Evolutionary conservation across 2,329 filamentous ascomycete species (phyloP).

Genomic region (Penicillium sp.): DNA sequence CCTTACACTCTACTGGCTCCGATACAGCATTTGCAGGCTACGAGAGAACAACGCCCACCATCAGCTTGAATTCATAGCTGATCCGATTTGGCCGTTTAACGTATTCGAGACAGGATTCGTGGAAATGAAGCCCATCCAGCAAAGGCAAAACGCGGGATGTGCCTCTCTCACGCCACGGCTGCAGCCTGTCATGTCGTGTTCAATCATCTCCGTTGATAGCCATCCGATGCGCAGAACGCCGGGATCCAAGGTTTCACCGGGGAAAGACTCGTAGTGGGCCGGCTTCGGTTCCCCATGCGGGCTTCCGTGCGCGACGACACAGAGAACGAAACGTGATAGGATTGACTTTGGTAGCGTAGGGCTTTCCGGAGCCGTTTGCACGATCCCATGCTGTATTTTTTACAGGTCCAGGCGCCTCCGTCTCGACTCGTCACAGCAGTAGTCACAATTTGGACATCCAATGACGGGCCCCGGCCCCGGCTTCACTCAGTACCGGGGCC

Average conservation of each 20-base stretch:
- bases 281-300: slow-evolving; percentile 7
- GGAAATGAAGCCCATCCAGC: neutral
- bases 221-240: slow-evolving; percentile 4
- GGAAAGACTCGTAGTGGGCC: slow-evolving; percentile 11
- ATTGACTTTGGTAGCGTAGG: slow-evolving; percentile 12
- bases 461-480: too few species aligned
- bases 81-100: neutral
- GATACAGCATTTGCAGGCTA: neutral
- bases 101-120: neutral
- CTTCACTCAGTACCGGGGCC: slow-evolving; percentile 17
- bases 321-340: slow-evolving; percentile 12
- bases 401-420: slow-evolving; percentile 14
- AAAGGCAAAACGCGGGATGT: slow-evolving; percentile 5
- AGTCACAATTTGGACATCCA: slow-evolving; percentile 24
- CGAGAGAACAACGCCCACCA: neutral
- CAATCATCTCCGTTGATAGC: slow-evolving; percentile 10
- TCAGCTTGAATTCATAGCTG: slow-evolving; percentile 15
- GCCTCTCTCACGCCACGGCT: slow-evolving; percentile 3
- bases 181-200: slow-evolving; percentile 13
- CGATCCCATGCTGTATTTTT: slow-evolving; percentile 6
- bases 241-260: neutral
- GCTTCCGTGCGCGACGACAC: slow-evolving; percentile 16
- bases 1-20: slow-evolving; percentile 2
- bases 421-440: slow-evolving; percentile 25
- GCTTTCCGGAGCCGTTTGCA: slow-evolving; percentile 14